Evolutionary conservation across 345 rosid genomes (phyloP).

Genomic region (Dipteronia dyeriana): DNA sequence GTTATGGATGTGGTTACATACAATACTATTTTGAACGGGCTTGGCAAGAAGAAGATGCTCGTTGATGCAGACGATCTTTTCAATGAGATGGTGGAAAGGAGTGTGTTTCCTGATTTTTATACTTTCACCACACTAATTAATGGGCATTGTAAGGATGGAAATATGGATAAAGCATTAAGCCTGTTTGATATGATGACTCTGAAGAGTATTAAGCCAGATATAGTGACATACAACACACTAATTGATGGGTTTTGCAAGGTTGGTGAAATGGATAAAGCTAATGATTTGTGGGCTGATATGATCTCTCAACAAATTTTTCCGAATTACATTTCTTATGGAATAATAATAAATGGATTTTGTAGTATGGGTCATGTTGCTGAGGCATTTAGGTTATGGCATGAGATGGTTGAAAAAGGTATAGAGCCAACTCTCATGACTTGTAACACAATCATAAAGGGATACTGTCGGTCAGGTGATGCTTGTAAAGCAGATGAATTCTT

Average conservation of each 20-base stretch:
- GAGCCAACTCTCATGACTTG: conserved; percentile 63
- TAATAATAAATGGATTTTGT: conserved; percentile 69
- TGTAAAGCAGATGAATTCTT: conserved; percentile 62
- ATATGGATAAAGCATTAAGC: conserved; percentile 55
- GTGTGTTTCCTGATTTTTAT: conserved; percentile 65
- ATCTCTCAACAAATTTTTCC: conserved; percentile 47
- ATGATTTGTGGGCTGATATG: conserved; percentile 63
- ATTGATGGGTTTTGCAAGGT: conserved; percentile 79
- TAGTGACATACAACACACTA: conserved; percentile 75
- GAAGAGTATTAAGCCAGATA: conserved; percentile 63
- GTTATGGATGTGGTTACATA: conserved; percentile 72
- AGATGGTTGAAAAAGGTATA: conserved; percentile 59
- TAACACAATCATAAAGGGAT: conserved; percentile 72
- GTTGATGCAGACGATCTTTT: conserved; percentile 64
- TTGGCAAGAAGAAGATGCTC: conserved; percentile 71
- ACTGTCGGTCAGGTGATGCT: conserved; percentile 67
- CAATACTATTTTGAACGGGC: conserved; percentile 70
- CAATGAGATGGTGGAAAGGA: conserved; percentile 64
- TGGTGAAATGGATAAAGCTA: conserved; percentile 65
- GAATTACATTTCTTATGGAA: conserved; percentile 64
- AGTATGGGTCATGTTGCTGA: conserved; percentile 50
- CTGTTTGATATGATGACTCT: conserved; percentile 57
- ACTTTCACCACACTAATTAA: conserved; percentile 73
- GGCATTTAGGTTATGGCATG: conserved; percentile 76
- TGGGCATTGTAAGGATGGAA: conserved; percentile 80